Percentiles rank a stretch among this genome's conserved stretches.
Evolutionary conservation across 495 filamentous ascomycete species (phyloP).

Genomic region (Choiromyces venosus): DNA sequence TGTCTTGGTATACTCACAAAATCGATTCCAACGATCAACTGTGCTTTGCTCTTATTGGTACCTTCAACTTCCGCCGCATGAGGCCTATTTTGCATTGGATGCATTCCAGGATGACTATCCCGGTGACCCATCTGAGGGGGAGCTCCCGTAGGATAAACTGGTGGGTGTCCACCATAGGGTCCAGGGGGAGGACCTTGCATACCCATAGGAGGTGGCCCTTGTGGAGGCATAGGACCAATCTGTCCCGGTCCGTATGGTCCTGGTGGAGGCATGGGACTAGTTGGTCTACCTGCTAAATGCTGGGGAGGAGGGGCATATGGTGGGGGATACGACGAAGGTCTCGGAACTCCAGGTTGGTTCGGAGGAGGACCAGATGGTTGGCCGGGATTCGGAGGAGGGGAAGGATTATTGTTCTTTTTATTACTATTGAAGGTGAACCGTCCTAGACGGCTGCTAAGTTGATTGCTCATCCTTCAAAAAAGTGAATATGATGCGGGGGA

Average conservation of each 20-base stretch:
- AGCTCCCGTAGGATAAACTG: slow-evolving; percentile 20
- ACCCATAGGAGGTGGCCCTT: slow-evolving; percentile 31
- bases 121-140: slow-evolving; percentile 33
- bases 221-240: slow-evolving; percentile 39
- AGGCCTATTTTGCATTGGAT: slow-evolving; percentile 29
- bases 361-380: slow-evolving; percentile 18
- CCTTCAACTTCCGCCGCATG: slow-evolving; percentile 76
- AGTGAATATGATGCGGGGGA: slow-evolving; percentile 5
- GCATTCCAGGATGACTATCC: slow-evolving; percentile 28
- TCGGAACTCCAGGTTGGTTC: slow-evolving; percentile 12
- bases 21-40: slow-evolving; percentile 75
- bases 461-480: slow-evolving; percentile 24
- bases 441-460: slow-evolving; percentile 29
- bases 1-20: slow-evolving; percentile 54
- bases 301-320: slow-evolving; percentile 34
- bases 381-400: slow-evolving; percentile 24
- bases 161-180: slow-evolving; percentile 25
- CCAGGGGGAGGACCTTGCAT: slow-evolving; percentile 28
- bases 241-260: slow-evolving; percentile 40
- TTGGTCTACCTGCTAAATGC: slow-evolving; percentile 24
- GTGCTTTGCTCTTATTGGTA: slow-evolving; percentile 70
- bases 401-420: slow-evolving; percentile 31
- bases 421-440: slow-evolving; percentile 25
- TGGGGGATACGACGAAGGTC: slow-evolving; percentile 33
- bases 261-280: slow-evolving; percentile 40